These are phyloP conservation scores for Krasilnikovozyma curviuscula DNA, from an alignment of 768 basidiomycete species.

Conservation along the genomic window DNA sequence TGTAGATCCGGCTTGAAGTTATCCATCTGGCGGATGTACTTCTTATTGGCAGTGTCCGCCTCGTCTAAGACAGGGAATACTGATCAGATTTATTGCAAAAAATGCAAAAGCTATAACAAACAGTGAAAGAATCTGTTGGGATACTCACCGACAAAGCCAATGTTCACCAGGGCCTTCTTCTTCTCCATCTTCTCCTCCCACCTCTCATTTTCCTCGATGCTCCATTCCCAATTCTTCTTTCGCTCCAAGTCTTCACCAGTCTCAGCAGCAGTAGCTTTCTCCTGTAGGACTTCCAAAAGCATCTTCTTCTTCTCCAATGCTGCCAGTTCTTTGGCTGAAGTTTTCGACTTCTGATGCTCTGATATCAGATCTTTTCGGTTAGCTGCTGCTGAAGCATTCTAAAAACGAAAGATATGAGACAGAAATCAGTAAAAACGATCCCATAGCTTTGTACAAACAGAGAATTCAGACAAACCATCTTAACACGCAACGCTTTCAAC, in stretches of 20 bases:
- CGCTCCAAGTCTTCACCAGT: conserved; percentile 47
- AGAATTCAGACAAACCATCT: conserved; percentile 45
- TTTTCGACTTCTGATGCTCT: conserved; percentile 58
- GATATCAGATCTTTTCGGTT: conserved; percentile 73
- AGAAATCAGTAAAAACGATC: conserved; percentile 1
- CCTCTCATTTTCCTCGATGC: conserved; percentile 81
- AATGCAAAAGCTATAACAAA: not conserved
- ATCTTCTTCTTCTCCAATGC: conserved; percentile 76
- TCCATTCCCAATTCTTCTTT: conserved; percentile 85
- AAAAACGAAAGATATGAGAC: not conserved
- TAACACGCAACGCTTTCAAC: conserved; percentile 52
- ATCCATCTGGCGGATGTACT: conserved; percentile 84
- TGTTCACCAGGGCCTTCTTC: conserved; percentile 69
- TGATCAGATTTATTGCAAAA: not conserved
- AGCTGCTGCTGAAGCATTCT: conserved; percentile 59
- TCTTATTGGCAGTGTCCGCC: conserved; percentile 64
- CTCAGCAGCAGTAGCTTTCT: conserved; percentile 35
- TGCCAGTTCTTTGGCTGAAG: conserved; percentile 57
- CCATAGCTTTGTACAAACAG: conserved; percentile 6
- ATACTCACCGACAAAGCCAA: conserved; percentile 69
- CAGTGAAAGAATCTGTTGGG: not conserved
- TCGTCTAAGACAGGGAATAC: conserved; percentile 40
- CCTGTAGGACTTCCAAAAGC: conserved; percentile 64
- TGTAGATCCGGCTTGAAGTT: conserved; percentile 68
- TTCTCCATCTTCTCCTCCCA: conserved; percentile 67